Percentiles rank a stretch among this genome's conserved stretches.
Conservation (phyloP, 768 basidiomycete genomes). For the Suillus discolor region DNA sequence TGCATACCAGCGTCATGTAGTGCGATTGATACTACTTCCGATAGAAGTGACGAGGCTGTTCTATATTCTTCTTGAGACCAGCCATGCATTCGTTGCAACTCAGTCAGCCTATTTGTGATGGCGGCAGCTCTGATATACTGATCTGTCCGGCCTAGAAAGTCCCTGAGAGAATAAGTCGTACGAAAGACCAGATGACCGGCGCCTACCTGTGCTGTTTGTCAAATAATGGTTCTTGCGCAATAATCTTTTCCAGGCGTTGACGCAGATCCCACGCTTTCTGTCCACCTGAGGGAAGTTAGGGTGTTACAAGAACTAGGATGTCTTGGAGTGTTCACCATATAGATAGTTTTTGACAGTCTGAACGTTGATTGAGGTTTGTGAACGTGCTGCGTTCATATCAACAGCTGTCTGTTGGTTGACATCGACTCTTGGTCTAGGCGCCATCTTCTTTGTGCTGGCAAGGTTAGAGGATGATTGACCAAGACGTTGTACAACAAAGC, state of each 20-base stretch:
- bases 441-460: not conserved
- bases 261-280: constrained; percentile 51
- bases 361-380: constrained; percentile 44
- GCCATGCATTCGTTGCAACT: constrained; percentile 53
- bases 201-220: constrained; percentile 57
- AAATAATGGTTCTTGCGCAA: constrained; percentile 59
- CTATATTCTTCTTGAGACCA: constrained; percentile 54
- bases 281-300: constrained; percentile 42
- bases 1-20: constrained; percentile 40
- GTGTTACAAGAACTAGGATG: constrained; percentile 1
- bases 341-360: constrained; percentile 49
- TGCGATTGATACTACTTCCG: constrained; percentile 54
- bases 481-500: too few relatives aligned
- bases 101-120: constrained; percentile 58
- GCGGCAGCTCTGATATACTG: constrained; percentile 55
- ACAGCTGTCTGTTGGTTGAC: constrained; percentile 47
- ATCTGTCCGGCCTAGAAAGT: constrained; percentile 61
- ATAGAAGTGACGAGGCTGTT: constrained; percentile 49
- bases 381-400: constrained; percentile 56
- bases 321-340: constrained; percentile 42
- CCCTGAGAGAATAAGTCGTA: constrained; percentile 35
- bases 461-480: not conserved
- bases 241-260: constrained; percentile 42
- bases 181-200: not conserved
- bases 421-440: constrained; percentile 19